These are phyloP conservation scores for Discostella stelligeroides DNA, from an alignment of 108 stramenopile genomes.

Conservation along the genomic window DNA sequence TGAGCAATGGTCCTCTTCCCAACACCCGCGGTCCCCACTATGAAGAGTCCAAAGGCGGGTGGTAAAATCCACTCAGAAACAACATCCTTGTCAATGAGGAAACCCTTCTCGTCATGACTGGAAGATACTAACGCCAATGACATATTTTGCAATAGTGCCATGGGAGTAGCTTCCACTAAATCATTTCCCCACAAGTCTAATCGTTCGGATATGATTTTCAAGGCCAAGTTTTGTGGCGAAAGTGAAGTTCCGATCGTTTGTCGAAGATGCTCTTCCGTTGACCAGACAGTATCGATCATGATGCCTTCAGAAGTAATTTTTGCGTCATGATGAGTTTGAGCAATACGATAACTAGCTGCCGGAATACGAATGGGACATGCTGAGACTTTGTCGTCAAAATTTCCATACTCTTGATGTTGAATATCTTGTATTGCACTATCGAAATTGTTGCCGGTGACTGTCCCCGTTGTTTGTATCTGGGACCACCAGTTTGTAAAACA, in stretches of 20 bases:
- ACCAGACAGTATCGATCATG: conserved; percentile 16
- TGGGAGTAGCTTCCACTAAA: conserved; percentile 13
- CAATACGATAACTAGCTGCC: conserved; percentile 19
- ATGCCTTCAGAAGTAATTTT: conserved; percentile 1
- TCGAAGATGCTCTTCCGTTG: conserved; percentile 40
- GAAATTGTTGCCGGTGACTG: not conserved
- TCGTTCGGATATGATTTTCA: conserved; percentile 35
- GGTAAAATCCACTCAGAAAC: conserved; percentile 29
- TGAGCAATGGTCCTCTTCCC: conserved; percentile 35
- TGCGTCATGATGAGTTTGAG: not conserved
- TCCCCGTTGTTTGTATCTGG: no score
- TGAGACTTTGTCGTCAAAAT: not conserved
- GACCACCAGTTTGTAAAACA: no score
- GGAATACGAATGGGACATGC: conserved; percentile 36
- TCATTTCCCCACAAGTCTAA: conserved; percentile 38
- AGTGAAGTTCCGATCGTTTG: conserved; percentile 31
- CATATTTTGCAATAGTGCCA: conserved; percentile 20
- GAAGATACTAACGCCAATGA: not conserved
- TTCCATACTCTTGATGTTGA: not conserved
- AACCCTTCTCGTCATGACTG: conserved; percentile 1
- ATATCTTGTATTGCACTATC: not conserved
- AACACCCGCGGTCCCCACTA: conserved; percentile 38
- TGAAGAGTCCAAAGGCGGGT: conserved; percentile 35
- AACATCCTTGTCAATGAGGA: not conserved
- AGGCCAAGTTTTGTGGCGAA: conserved; percentile 39